Percentiles rank a stretch among this genome's conserved stretches.
Evolutionary conservation across 2,329 filamentous ascomycete genomes (phyloP).

Genomic region (Mariannaea sp.): DNA sequence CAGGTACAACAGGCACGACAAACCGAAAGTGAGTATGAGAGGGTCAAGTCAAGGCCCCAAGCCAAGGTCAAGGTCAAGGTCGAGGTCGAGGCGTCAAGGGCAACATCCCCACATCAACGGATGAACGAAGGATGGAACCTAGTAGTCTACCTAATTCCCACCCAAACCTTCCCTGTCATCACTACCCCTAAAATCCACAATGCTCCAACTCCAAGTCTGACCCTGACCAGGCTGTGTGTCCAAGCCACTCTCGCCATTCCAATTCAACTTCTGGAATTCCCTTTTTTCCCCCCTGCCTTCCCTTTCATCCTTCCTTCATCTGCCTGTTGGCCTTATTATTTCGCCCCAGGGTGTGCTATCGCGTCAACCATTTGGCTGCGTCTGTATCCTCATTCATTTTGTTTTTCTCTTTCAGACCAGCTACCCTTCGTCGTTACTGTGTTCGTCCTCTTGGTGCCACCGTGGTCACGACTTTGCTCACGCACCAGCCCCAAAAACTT

Average conservation of each 20-base stretch:
- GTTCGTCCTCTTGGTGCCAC: not conserved
- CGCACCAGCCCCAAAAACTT: not conserved
- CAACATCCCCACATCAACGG: too few relatives aligned
- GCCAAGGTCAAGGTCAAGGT: too few relatives aligned
- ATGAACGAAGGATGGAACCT: too few relatives aligned
- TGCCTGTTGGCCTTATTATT: not conserved
- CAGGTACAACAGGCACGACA: too few relatives aligned
- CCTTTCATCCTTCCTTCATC: not conserved
- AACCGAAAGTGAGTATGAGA: too few relatives aligned
- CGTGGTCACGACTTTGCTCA: not conserved
- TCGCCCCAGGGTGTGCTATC: not conserved
- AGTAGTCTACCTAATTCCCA: not conserved
- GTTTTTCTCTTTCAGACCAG: not conserved
- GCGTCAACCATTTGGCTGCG: not conserved
- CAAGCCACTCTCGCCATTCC: constrained; percentile 29
- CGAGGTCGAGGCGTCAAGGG: too few relatives aligned
- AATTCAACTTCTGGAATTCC: constrained; percentile 24
- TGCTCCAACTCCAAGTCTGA: constrained; percentile 15
- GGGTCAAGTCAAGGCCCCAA: too few relatives aligned
- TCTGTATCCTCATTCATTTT: not conserved
- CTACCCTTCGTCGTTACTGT: constrained; percentile 7
- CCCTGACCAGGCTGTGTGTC: constrained; percentile 16
- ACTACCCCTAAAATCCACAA: constrained; percentile 11
- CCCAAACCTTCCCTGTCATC: not conserved
- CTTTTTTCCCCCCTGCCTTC: constrained; percentile 20